phyloP scores from a whole-genome alignment of 768 basidiomycete genomes.

The Leucocoprinus sp. region DNA sequence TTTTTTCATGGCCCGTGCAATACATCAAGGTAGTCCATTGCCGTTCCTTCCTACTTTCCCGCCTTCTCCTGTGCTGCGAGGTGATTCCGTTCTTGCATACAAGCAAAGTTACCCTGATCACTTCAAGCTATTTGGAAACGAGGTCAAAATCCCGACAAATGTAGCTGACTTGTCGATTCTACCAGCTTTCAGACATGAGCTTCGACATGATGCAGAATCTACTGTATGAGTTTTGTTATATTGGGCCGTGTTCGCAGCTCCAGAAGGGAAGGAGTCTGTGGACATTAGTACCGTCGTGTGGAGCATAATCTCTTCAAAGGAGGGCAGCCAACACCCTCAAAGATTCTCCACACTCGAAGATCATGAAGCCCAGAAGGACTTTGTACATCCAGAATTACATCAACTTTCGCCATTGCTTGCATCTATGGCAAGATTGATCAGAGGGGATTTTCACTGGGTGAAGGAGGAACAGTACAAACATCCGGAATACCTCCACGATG shows the following conservation, averaged over 20 bases:
- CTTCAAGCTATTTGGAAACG: not conserved
- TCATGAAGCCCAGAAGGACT: not conserved
- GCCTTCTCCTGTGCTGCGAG: not conserved
- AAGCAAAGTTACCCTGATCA: not conserved
- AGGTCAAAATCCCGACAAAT: not conserved
- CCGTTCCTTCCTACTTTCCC: not conserved
- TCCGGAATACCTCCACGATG: constrained; percentile 11
- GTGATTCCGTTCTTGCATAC: not conserved
- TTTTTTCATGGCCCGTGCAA: constrained; percentile 10
- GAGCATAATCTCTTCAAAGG: too few relatives aligned
- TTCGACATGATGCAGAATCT: constrained; percentile 11
- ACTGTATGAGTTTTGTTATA: not conserved
- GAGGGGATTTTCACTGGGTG: constrained; percentile 7
- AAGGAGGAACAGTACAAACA: not conserved
- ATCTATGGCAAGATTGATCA: not conserved
- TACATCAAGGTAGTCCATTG: not conserved
- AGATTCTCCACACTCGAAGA: not conserved
- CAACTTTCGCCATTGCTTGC: not conserved
- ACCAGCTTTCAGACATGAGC: constrained; percentile 3
- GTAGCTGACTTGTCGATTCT: not conserved
- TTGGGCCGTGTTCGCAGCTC: constrained; percentile 7
- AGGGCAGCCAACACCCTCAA: too few relatives aligned
- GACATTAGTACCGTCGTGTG: not conserved
- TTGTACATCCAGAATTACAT: constrained; percentile 5
- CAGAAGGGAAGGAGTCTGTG: not conserved